Evolutionary conservation across 768 basidiomycete species (phyloP), one percentile per base, ranked within the genome.

Genomic region (Saitozyma podzolica): DNA sequence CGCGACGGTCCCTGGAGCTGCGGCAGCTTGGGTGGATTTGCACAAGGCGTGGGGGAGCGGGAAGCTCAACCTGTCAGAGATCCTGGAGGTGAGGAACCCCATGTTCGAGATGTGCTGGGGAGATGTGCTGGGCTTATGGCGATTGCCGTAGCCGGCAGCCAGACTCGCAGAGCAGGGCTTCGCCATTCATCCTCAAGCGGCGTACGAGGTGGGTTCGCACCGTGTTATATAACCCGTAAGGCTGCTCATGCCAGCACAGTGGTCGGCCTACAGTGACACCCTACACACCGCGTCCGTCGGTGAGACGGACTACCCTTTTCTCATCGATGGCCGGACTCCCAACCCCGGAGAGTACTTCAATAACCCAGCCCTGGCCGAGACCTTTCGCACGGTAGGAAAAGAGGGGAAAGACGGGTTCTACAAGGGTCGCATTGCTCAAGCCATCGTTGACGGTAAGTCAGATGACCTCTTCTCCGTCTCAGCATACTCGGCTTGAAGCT

Each of bases 381-480:
- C 92, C 0, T 92, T 95, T 80, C 84, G 86, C 48, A 83, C 85
- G 57, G 81, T 95, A 11, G 89, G 85, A 0, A 84, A 84, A 64
- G 81, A 91, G n/a, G 93, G 93, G 4, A 92, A 91, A 74, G 87
- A 88, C 63, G 94, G 92, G 0, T 97, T 92, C 77, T 97, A 97
- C 80, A 89, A 88, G 76, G 94, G 94, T 2, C 82, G 88, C 13
- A 74, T 95, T 10, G 94, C 93, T 0, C 82, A 92, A 74, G 91
- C 89, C 0, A 91, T 96, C 59, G 90, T 95, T 8, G 87, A 92
- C 54, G 83, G 76, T 78, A 41, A 41, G 73, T 59, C 8, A 16
- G 29, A 29, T 29, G 5, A 20, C 53, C n/a, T 41, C 55, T 56
- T 48, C 47, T 48, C 47, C 29, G 29, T 29, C 29, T 29, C 29